These are phyloP conservation scores for Sugiyamaella valdiviana DNA, from an alignment of 805 yeast genomes.

Conservation along the genomic window DNA sequence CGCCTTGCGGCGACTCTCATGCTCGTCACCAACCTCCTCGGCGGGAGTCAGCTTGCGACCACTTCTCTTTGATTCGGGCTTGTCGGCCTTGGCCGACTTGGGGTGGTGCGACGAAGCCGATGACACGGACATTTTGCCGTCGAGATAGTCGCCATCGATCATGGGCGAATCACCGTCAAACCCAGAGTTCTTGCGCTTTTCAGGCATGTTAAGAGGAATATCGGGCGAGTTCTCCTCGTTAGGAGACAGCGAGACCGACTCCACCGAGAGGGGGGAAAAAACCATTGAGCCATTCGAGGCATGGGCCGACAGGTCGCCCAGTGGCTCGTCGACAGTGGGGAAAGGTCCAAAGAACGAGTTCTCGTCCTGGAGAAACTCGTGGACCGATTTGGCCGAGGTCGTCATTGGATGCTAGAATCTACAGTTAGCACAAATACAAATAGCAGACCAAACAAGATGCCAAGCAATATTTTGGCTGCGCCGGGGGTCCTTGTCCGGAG, in stretches of 20 bases:
- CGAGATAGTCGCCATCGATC: neutral
- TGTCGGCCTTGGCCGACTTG: slow-evolving; percentile 10
- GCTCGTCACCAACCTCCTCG: slow-evolving; percentile 44
- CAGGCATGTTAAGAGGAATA: slow-evolving; percentile 1
- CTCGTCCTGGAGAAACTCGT: slow-evolving; percentile 14
- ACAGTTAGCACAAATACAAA: neutral
- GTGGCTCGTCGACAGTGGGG: neutral
- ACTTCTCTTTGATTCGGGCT: slow-evolving; percentile 34
- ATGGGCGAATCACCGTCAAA: neutral
- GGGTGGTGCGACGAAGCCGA: neutral
- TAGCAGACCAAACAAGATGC: neutral
- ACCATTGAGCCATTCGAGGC: neutral
- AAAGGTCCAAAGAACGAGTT: slow-evolving; percentile 9
- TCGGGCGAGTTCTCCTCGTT: slow-evolving; percentile 8
- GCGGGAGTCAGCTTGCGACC: slow-evolving; percentile 69
- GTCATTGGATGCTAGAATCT: slow-evolving; percentile 8
- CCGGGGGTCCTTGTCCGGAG: too few relatives aligned
- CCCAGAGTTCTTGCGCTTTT: slow-evolving; percentile 2
- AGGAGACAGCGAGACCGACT: slow-evolving; percentile 14
- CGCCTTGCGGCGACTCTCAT: slow-evolving; percentile 85
- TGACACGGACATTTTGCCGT: neutral
- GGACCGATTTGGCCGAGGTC: slow-evolving; percentile 12
- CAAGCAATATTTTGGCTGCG: too few relatives aligned
- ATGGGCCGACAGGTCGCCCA: neutral
- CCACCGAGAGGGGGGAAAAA: slow-evolving; percentile 13